These are phyloP conservation scores for Fraxinus angustifolia DNA, from an alignment of 305 asterid species.

Conservation along the genomic window DNA sequence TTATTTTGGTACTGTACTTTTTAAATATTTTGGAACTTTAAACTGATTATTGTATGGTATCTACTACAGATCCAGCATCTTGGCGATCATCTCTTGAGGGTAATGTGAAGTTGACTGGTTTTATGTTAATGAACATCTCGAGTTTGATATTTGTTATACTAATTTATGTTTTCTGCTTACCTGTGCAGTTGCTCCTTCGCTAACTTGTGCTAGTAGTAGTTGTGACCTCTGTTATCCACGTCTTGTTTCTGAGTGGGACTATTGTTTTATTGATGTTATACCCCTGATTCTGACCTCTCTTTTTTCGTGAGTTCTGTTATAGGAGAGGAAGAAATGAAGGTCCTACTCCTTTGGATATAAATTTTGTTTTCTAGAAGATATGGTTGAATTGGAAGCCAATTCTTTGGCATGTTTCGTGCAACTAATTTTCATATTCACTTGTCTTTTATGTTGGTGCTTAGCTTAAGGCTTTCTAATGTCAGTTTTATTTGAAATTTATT, in stretches of 20 bases:
- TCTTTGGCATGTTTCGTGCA: not conserved
- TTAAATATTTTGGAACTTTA: conserved; percentile 18
- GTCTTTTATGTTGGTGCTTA: not conserved
- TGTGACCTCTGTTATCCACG: conserved; percentile 22
- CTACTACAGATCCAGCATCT: conserved; percentile 32
- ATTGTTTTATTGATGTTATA: conserved; percentile 1
- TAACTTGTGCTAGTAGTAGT: conserved; percentile 5
- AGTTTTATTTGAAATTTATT: not conserved
- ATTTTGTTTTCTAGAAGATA: not conserved
- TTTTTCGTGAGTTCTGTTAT: not conserved
- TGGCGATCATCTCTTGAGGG: conserved; percentile 27
- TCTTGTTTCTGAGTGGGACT: conserved; percentile 11
- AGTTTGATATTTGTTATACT: conserved; percentile 18
- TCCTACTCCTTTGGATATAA: not conserved
- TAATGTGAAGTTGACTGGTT: conserved; percentile 26
- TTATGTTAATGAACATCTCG: conserved; percentile 4
- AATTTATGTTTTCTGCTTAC: conserved; percentile 20
- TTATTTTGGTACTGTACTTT: conserved; percentile 29
- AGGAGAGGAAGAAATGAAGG: not conserved
- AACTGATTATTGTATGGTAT: conserved; percentile 34
- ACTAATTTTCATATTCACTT: not conserved
- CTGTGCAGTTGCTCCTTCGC: conserved; percentile 36
- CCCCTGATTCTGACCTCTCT: not conserved
- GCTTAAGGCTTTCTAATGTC: not conserved
- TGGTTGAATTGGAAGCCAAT: not conserved